Evolutionary conservation across 768 basidiomycete species (phyloP), one percentile per base, ranked within the genome.

Genomic region (Rhizopogon vinicolor): DNA sequence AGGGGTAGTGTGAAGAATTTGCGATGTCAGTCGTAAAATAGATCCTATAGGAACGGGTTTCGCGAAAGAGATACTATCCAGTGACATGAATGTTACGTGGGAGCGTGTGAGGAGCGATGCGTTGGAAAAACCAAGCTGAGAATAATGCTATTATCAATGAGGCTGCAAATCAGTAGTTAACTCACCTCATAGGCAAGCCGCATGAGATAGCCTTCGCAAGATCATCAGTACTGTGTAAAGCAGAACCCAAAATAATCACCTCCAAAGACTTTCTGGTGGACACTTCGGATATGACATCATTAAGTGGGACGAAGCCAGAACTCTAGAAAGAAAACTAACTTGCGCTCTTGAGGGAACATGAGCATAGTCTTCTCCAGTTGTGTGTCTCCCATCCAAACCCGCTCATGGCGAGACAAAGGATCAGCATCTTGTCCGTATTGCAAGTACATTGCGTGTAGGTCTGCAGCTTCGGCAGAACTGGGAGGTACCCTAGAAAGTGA

Each of bases 311-410:
- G 28, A 39, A 46, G 12, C 19, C 40, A 49, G 2, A 22, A 37
- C 18, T 18, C 12, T n/a, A 55, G n/a, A 9, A 40, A 46, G 45
- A 1, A 3, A 5, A 72, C 84, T 64, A 56, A 88, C 87, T 91
- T 92, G 63, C 89, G 78, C 65, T 90, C 89, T 71, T 91, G 90
- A 0, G 89, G 90, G 65, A 91, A 90, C 87, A 91, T 91, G 29
- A 91, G 70, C 77, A 88, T 79, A 19, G 78, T 81, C 61, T 82
- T 82, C 68, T 88, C 86, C 22, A 88, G 68, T 52, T 76, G 74
- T 0, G 90, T 91, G 56, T 90, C 85, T 0, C 81, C 83, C 83
- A 92, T 89, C 79, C 81, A 85, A 0, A 89, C 86, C 13, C 79
- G 75, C 54, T 86, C 79, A 18, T 69, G 66, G 2, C 58, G 52